Evolutionary conservation across 495 filamentous ascomycete genomes (phyloP).

Genomic region (Amniculicola lignicola): DNA sequence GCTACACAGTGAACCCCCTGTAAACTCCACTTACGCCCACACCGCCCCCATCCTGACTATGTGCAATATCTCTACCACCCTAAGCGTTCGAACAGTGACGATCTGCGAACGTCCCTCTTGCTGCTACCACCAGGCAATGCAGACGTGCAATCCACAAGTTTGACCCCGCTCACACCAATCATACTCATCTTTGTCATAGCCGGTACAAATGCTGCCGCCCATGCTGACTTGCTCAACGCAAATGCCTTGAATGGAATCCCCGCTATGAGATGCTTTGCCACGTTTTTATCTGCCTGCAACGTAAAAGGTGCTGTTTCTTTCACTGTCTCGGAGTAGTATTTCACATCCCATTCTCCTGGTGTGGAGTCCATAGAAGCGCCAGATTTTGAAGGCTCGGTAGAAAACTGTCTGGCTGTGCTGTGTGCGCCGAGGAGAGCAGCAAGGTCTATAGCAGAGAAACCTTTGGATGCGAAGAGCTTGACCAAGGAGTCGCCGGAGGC

Average conservation of each 20-base stretch:
- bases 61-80: not conserved
- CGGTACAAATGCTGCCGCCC: constrained; percentile 30
- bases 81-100: constrained; percentile 20
- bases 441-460: constrained; percentile 32
- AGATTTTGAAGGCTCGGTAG: constrained; percentile 17
- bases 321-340: constrained; percentile 28
- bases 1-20: too few species aligned
- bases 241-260: constrained; percentile 16
- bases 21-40: too few species aligned
- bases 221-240: constrained; percentile 23
- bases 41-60: too few species aligned
- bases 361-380: constrained; percentile 32
- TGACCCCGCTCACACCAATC: constrained; percentile 23
- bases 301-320: constrained; percentile 28
- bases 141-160: constrained; percentile 29
- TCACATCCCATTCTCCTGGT: constrained; percentile 31
- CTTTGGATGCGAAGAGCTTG: constrained; percentile 31
- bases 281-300: constrained; percentile 26
- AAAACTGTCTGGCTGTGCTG: constrained; percentile 22
- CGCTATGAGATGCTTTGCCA: constrained; percentile 13
- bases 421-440: constrained; percentile 36
- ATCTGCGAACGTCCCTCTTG: constrained; percentile 22
- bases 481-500: constrained; percentile 7
- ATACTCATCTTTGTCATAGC: constrained; percentile 34
- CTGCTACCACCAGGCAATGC: constrained; percentile 26